A percentile compares a stretch with the other conserved stretches of the same genome.
phyloP scores from a whole-genome alignment of 1,284 basidiomycete genomes.

The Ganoderma leucocontextum region DNA sequence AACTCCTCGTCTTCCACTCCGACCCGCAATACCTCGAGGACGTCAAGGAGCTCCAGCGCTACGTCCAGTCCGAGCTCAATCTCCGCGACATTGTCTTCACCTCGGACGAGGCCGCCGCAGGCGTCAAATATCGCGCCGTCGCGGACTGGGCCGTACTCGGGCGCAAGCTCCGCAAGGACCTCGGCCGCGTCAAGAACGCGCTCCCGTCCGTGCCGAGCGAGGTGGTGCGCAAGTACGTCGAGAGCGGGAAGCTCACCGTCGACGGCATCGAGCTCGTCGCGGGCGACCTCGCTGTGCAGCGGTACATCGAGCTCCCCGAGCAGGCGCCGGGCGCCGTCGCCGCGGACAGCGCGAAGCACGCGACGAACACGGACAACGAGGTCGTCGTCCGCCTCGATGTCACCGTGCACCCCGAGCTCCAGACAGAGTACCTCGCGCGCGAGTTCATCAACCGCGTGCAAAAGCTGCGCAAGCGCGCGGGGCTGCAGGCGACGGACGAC shows the following conservation, averaged over 20 bases:
- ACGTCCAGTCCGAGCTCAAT: constrained; percentile 97
- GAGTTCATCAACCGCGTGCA: constrained; percentile 96
- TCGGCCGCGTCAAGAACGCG: constrained; percentile 90
- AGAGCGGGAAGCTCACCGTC: constrained; percentile 82
- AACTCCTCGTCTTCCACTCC: constrained; percentile 95
- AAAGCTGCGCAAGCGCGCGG: constrained; percentile 95
- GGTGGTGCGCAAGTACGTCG: constrained; percentile 82
- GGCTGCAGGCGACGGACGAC: constrained; percentile 94
- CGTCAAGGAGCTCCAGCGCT: constrained; percentile 84
- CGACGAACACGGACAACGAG: constrained; percentile 92
- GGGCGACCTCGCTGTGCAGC: constrained; percentile 91
- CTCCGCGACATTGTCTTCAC: constrained; percentile 91
- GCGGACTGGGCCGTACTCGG: constrained; percentile 98
- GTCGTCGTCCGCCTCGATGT: constrained; percentile 94
- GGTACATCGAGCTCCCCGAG: constrained; percentile 86
- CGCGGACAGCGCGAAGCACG: constrained; percentile 60
- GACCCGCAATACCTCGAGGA: constrained; percentile 89
- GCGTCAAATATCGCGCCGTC: constrained; percentile 90
- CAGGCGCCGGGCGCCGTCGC: constrained; percentile 64
- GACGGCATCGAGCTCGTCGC: constrained; percentile 91
- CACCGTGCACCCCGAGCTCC: constrained; percentile 87
- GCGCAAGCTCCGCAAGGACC: constrained; percentile 93
- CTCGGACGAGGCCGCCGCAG: constrained; percentile 86
- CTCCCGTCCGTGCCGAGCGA: constrained; percentile 86
- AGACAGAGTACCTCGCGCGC: constrained; percentile 88